These are phyloP conservation scores for Tetraselmis striata DNA, from an alignment of 139 green algal species.

Conservation along the genomic window DNA sequence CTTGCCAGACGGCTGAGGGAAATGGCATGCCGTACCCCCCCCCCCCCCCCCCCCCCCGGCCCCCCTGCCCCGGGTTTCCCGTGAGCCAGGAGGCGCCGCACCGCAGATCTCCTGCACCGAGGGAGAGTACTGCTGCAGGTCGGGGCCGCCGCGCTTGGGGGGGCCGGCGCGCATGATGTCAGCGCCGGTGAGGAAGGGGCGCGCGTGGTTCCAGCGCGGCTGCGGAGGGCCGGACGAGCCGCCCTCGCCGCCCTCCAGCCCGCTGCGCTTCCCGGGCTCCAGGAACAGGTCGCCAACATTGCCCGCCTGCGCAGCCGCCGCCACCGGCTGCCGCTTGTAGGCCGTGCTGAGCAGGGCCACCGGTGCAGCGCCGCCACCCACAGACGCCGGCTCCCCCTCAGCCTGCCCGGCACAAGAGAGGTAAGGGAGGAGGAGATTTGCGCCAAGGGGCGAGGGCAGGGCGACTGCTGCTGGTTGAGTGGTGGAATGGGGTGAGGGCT, in stretches of 20 bases:
- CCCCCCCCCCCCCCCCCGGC: background rate
- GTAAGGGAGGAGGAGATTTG: too few relatives aligned
- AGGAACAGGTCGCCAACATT: conserved; percentile 31
- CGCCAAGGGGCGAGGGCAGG: too few relatives aligned
- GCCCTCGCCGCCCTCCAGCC: background rate
- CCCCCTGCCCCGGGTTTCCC: background rate
- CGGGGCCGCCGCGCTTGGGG: background rate
- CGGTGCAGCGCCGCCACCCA: too few relatives aligned
- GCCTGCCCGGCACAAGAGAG: too few relatives aligned
- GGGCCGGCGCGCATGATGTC: conserved; percentile 10
- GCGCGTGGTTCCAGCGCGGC: conserved; percentile 14
- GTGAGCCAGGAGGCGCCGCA: background rate
- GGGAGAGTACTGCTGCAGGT: conserved; percentile 10
- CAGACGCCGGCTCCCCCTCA: too few relatives aligned
- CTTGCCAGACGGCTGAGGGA: background rate
- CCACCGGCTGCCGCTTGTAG: conserved; percentile 11
- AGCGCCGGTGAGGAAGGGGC: conserved; percentile 19
- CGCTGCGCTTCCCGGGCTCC: background rate
- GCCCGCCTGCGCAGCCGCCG: background rate
- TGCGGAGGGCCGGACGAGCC: background rate
- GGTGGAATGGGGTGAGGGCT: too few relatives aligned
- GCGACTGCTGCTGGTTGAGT: too few relatives aligned
- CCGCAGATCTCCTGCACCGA: conserved; percentile 10
- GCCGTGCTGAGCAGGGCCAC: background rate
- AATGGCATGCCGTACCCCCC: background rate